phyloP scores from a whole-genome alignment of 106 monocot species.

The Triglochin maritima region DNA sequence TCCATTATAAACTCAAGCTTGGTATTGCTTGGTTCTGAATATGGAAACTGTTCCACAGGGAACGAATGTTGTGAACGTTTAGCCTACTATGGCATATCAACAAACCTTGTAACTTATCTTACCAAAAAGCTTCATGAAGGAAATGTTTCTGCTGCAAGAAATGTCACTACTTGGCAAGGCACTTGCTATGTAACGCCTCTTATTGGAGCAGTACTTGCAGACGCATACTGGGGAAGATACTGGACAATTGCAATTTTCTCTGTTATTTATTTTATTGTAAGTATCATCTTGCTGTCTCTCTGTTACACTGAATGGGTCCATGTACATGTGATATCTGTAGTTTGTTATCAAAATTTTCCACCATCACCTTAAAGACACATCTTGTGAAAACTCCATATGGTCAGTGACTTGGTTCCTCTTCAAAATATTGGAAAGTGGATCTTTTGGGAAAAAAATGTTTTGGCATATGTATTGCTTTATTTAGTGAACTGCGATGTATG shows the following conservation, averaged over 20 bases:
- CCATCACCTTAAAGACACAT: too few species aligned
- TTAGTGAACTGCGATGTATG: background rate
- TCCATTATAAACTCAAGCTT: too few species aligned
- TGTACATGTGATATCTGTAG: background rate
- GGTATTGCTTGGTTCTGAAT: background rate
- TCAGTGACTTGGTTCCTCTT: background rate
- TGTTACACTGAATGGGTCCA: background rate
- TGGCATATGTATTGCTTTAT: background rate
- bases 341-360: too few species aligned
- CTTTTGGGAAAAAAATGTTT: too few species aligned
- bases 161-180: constrained; percentile 80
- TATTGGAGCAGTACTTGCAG: constrained; percentile 84
- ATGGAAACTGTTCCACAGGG: constrained; percentile 24
- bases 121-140: constrained; percentile 63
- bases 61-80: constrained; percentile 83
- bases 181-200: constrained; percentile 80
- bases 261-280: constrained; percentile 64
- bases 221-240: constrained; percentile 91
- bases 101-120: constrained; percentile 76
- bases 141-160: constrained; percentile 77
- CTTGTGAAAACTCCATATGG: too few species aligned
- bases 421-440: background rate
- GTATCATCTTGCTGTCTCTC: constrained; percentile 9
- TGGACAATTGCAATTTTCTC: constrained; percentile 88
- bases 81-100: constrained; percentile 80